These are phyloP conservation scores for Pseudogymnoascus pannorum DNA, from an alignment of 2,329 filamentous ascomycete species.

Conservation along the genomic window DNA sequence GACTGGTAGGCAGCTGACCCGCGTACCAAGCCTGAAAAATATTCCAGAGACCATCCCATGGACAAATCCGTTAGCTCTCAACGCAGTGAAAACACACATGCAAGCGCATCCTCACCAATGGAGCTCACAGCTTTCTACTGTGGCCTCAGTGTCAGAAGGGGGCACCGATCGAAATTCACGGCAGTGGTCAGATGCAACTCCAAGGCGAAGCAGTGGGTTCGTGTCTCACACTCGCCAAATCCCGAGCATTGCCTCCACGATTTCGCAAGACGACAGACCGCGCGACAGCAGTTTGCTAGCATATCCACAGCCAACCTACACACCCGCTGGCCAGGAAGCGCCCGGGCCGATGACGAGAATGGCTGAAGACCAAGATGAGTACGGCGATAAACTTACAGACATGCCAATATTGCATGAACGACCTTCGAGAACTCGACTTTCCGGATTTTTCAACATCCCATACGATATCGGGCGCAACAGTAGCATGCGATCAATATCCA, in stretches of 20 bases:
- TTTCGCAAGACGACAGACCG: slow-evolving; percentile 21
- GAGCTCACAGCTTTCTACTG: slow-evolving; percentile 58
- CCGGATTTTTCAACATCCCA: slow-evolving; percentile 40
- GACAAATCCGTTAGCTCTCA: slow-evolving; percentile 24
- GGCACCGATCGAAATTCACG: slow-evolving; percentile 41
- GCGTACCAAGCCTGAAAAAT: slow-evolving; percentile 25
- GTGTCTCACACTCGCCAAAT: slow-evolving; percentile 45
- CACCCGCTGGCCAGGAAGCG: slow-evolving; percentile 29
- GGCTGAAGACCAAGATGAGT: slow-evolving; percentile 53
- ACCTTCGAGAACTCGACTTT: slow-evolving; percentile 48
- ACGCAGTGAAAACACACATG: slow-evolving; percentile 35
- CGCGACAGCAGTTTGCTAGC: slow-evolving; percentile 37
- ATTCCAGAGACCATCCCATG: slow-evolving; percentile 27
- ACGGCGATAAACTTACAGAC: slow-evolving; percentile 57
- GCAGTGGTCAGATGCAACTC: slow-evolving; percentile 34
- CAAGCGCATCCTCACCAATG: slow-evolving; percentile 48
- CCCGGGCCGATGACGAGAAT: slow-evolving; percentile 35
- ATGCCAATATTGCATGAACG: slow-evolving; percentile 46
- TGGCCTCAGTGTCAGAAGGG: slow-evolving; percentile 54
- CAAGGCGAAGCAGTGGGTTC: slow-evolving; percentile 43
- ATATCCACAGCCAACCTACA: slow-evolving; percentile 39
- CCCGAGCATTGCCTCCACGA: slow-evolving; percentile 49
- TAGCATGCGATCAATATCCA: slow-evolving; percentile 29
- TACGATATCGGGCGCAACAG: slow-evolving; percentile 34
- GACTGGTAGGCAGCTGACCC: slow-evolving; percentile 33